Conservation (phyloP, 495 filamentous ascomycete species). For the Aspergillus heteromorphus region DNA sequence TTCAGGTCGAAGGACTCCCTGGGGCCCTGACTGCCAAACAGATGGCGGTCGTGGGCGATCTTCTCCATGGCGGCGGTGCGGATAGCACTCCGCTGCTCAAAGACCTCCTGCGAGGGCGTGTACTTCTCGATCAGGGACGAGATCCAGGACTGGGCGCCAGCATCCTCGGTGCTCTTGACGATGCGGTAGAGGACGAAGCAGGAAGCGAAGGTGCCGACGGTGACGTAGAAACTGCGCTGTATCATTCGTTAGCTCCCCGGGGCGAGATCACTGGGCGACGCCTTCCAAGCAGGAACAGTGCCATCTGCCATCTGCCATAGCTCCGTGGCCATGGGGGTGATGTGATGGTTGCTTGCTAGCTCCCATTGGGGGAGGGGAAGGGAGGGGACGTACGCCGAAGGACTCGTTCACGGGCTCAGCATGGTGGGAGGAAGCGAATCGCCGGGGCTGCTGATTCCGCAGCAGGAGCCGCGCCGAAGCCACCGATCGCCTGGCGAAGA, state of each 20-base stretch:
- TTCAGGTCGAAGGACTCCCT: constrained; percentile 47
- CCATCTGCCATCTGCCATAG: neutral
- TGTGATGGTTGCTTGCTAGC: no score
- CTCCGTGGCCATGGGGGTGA: neutral
- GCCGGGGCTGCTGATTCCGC: constrained; percentile 40
- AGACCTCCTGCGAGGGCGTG: constrained; percentile 42
- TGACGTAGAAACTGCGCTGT: constrained; percentile 63
- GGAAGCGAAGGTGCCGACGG: constrained; percentile 53
- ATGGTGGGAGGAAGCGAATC: constrained; percentile 43
- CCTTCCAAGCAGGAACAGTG: neutral
- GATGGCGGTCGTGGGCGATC: constrained; percentile 60
- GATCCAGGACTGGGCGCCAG: constrained; percentile 47
- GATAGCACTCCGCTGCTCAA: constrained; percentile 54
- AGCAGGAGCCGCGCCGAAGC: constrained; percentile 38
- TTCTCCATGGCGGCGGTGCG: constrained; percentile 63
- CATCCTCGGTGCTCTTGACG: constrained; percentile 39
- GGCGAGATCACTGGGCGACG: constrained; percentile 8
- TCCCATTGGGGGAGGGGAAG: constrained; percentile 6
- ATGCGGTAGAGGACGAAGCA: constrained; percentile 52
- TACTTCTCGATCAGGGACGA: constrained; percentile 54
- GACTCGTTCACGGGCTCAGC: constrained; percentile 55
- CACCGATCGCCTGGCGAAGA: constrained; percentile 40
- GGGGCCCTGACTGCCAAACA: constrained; percentile 54
- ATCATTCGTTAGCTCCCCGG: constrained; percentile 8
- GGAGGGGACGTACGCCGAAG: constrained; percentile 54